A percentile compares a stretch with the other conserved stretches of the same genome.
phyloP scores from a whole-genome alignment of 805 yeast species.

The Maudiozyma serrabonitensis region DNA sequence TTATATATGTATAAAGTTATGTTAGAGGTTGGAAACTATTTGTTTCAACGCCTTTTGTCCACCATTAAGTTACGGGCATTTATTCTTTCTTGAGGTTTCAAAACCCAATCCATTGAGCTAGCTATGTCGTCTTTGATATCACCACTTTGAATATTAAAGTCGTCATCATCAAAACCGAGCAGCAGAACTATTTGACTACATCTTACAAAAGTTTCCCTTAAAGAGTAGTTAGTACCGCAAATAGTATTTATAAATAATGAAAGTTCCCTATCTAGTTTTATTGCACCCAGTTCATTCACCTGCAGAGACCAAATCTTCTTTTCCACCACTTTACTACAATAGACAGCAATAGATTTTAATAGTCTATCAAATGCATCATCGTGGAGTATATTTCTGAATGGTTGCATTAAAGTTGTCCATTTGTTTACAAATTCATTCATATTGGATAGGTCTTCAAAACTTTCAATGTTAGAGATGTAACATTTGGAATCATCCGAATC shows the following conservation, averaged over 20 bases:
- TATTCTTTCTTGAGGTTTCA: conserved; percentile 66
- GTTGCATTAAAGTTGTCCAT: conserved; percentile 58
- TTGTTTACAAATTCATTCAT: conserved; percentile 45
- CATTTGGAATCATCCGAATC: conserved; percentile 5
- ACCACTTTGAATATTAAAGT: conserved; percentile 26
- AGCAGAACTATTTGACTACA: conserved; percentile 79
- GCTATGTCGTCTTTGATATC: conserved; percentile 35
- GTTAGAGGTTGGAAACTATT: too few species aligned
- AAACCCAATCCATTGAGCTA: conserved; percentile 50
- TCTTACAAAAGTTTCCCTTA: conserved; percentile 69
- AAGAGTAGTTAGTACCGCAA: conserved; percentile 59
- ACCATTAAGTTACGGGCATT: conserved; percentile 51
- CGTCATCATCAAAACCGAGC: conserved; percentile 71
- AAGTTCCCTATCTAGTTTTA: conserved; percentile 74
- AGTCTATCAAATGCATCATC: conserved; percentile 40
- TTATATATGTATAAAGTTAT: neutral
- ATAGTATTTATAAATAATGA: conserved; percentile 64
- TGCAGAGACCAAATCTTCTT: conserved; percentile 56
- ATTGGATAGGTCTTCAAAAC: conserved; percentile 29
- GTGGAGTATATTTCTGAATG: conserved; percentile 53
- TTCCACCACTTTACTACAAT: conserved; percentile 51
- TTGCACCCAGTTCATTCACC: conserved; percentile 74
- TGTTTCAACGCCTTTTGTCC: conserved; percentile 17
- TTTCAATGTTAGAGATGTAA: conserved; percentile 24
- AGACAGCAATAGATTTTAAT: conserved; percentile 42